Percentiles rank a stretch among this genome's conserved stretches.
phyloP scores from a whole-genome alignment of 345 rosid species.

The Sisymbrium irio region DNA sequence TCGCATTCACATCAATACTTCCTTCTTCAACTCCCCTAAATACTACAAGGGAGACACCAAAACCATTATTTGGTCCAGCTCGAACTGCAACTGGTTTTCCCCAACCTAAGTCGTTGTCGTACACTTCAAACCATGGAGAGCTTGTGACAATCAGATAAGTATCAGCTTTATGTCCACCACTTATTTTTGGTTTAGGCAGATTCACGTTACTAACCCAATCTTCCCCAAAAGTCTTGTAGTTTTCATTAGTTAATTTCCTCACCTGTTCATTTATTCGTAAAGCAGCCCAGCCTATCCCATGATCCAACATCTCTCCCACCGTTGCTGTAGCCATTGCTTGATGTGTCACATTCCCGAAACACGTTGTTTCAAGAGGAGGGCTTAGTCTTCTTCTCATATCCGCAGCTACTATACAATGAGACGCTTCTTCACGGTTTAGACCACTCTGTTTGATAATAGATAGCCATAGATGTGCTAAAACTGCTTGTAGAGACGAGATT shows the following conservation, averaged over 20 bases:
- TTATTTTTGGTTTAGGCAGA: background rate
- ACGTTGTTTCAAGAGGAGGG: slow-evolving; percentile 29
- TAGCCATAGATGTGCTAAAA: slow-evolving; percentile 42
- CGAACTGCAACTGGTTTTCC: slow-evolving; percentile 10
- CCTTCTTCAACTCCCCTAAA: slow-evolving; percentile 23
- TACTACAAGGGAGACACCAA: background rate
- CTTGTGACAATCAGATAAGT: slow-evolving; percentile 1
- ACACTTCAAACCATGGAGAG: slow-evolving; percentile 36
- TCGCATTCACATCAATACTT: background rate
- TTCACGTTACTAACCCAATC: slow-evolving; percentile 8
- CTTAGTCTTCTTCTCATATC: slow-evolving; percentile 33
- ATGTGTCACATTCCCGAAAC: slow-evolving; percentile 39
- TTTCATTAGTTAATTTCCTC: background rate
- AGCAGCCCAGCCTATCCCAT: background rate
- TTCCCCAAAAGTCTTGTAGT: background rate
- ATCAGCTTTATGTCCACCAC: background rate
- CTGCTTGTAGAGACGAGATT: slow-evolving; percentile 47
- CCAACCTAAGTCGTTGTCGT: slow-evolving; percentile 46
- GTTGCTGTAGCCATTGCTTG: background rate
- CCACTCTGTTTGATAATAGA: slow-evolving; percentile 4
- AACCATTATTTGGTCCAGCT: slow-evolving; percentile 9
- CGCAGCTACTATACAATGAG: background rate
- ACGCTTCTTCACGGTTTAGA: slow-evolving; percentile 15
- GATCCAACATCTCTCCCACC: background rate
- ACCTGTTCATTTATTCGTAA: background rate